phyloP scores from a whole-genome alignment of 2,329 filamentous ascomycete species.

The Claviceps sorghi region DNA sequence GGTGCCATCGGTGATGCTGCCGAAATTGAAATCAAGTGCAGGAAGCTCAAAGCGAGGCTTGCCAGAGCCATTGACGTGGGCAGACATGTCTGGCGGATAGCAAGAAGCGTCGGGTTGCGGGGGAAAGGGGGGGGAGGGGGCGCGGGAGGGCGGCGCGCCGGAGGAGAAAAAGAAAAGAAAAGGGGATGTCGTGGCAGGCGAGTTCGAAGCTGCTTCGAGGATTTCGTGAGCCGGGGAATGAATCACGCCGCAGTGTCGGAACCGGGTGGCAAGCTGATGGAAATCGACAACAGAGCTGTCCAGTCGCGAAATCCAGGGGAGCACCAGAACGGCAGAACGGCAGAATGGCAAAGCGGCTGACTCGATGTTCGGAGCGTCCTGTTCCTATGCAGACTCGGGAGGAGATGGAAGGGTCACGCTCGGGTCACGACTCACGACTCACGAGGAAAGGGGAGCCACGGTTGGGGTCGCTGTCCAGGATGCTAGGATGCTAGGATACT shows the following conservation, averaged over 20 bases:
- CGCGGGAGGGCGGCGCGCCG: too few species aligned
- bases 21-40: conserved; percentile 42
- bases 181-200: background rate
- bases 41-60: conserved; percentile 39
- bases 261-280: background rate
- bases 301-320: background rate
- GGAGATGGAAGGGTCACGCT: background rate
- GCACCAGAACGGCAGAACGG: background rate
- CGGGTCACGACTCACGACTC: too few species aligned
- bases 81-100: conserved; percentile 15
- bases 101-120: background rate
- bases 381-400: too few species aligned
- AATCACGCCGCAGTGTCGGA: background rate
- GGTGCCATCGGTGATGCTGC: conserved; percentile 45
- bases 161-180: background rate
- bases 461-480: conserved; percentile 3
- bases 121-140: too few species aligned
- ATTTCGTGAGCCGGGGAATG: background rate
- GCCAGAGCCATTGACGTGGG: conserved; percentile 15
- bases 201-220: background rate
- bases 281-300: background rate
- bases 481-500: background rate
- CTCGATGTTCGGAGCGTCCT: background rate
- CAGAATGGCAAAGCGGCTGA: background rate
- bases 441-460: conserved; percentile 5